Base-by-base conservation (phyloP, 176 grass and related monocot species). In the Eremochloa ophiuroides region DNA sequence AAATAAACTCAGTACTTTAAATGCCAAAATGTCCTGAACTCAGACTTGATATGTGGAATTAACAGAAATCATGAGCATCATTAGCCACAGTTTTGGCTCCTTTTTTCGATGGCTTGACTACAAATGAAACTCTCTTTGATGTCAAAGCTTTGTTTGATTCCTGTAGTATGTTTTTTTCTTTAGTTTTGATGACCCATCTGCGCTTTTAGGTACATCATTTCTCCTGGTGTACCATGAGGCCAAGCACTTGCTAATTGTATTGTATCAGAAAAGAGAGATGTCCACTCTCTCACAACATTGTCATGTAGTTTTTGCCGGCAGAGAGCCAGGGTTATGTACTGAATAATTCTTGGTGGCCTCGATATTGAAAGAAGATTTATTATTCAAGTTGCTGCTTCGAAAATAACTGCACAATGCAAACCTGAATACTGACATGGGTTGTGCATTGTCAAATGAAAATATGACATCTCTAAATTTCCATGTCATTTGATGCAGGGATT, bases 101-200 rank as follows among this genome's bases (percentile, higher is more conserved):
- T 59, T 25, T 85, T 76, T 79, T 85, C 17, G 77, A 81, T 41
- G 74, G 34, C 67, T 88, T 88, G 28, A 77, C 61, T 10, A 55
- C 69, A 88, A 71, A 47, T 69, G 77, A 83, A 80, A 82, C 50
- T 51, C 35, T 76, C 51, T 83, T 79, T 22, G 22, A 84, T 64
- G 10, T 60, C 18, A 61, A 78, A 79, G 18, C 39, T 77, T 81
- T 91, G 26, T 46, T 78, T 73, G 66, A 46, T 63, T 38, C 55
- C 86, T 92, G 81, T 78, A 87, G 62, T 98, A 98, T 65, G 88
- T 89, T 80, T 89, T 89, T 89, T 38, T 90, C 75, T 85, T 66
- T 82, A 61, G 83, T 69, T 61, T 48, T 71, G 73, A 78, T 70
- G 86, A 75, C 71, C n/a, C 81, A 83, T 87, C 60, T 67, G 74